Base-by-base conservation (phyloP, 1,284 basidiomycete genomes). In the Ceratobasidium sp. region DNA sequence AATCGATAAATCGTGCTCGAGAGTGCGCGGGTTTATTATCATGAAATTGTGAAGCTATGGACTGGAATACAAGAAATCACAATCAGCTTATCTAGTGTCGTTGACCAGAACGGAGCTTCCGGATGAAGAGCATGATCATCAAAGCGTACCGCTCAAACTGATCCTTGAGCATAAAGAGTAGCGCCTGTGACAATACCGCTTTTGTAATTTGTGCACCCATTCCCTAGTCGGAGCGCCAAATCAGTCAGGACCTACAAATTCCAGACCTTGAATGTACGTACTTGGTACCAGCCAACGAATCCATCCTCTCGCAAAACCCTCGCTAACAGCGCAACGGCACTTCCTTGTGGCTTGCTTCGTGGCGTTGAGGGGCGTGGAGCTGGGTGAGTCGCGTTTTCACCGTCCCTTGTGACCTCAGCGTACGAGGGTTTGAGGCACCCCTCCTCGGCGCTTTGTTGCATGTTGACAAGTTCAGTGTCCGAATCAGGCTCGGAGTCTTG, bases 251-350 rank as follows among this genome's bases (percentile, higher is more conserved):
- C 10, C 12, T 15, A 20, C 20, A 56, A 23, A 18, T 55, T 23
- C 70, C 40, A 23, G 56, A 26, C 18, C 82, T 80, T 53, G 82
- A 87, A 89, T 83, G 89, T 89, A 85, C 92, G 86, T 78, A 97
- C 97, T 91, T 96, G 95, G 86, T 99, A 99, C 96, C 96, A 98
- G n/a, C 98, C 97, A 20, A 87, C 80, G 81, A 95, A 87, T 0
- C 95, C 96, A 82, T 96, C 89, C 81, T 92, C 90, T 83, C 89
- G 87, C 85, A 92, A 92, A 10, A 97, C 94, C 72, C 92, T 88
- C 9, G 85, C 84, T 72, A 99, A 89, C 66, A 98, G 90, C 78
- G 92, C 91, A 55, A 97, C 83, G 0, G 96, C 95, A 26, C 95
- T 93, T 40, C 87, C 88, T 83, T 94, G 92, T 86, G 87, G 77